Conservation (phyloP, 176 grass and related monocot genomes). For the Ensete ventricosum region DNA sequence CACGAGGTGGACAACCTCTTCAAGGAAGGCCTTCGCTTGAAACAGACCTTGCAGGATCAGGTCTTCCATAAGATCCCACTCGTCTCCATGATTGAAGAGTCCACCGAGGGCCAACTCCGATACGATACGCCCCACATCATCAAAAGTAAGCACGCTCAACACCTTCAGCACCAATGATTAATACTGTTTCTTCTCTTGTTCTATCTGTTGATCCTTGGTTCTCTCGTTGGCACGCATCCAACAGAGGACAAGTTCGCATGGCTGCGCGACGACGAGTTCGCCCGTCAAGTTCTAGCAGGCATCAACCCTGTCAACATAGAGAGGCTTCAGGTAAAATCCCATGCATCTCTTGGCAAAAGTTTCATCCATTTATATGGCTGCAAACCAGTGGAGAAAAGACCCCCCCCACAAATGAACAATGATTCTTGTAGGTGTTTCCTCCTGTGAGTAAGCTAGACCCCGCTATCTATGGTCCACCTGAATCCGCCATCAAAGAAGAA, state of each 20-base stretch:
- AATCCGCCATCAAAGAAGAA: constrained; percentile 86
- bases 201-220: not conserved
- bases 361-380: not conserved
- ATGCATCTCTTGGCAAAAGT: not conserved
- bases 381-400: not conserved
- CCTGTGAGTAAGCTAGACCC: constrained; percentile 75
- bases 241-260: constrained; percentile 99
- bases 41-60: constrained; percentile 83
- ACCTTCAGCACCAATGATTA: not conserved
- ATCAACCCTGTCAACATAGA: constrained; percentile 93
- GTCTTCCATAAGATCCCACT: constrained; percentile 77
- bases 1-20: constrained; percentile 98
- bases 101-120: constrained; percentile 63
- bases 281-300: constrained; percentile 69
- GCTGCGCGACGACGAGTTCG: constrained; percentile 95
- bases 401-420: not conserved
- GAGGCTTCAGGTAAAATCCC: constrained; percentile 52
- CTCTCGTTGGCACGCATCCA: not conserved
- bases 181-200: not conserved
- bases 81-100: constrained; percentile 68
- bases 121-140: constrained; percentile 90
- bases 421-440: constrained; percentile 53
- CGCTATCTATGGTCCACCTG: constrained; percentile 53
- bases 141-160: constrained; percentile 37
- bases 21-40: constrained; percentile 83